A percentile compares a stretch with the other conserved stretches of the same genome.
phyloP scores from a whole-genome alignment of 192 early-diverging fungal genomes.

The Gaertneriomyces semiglobifer region DNA sequence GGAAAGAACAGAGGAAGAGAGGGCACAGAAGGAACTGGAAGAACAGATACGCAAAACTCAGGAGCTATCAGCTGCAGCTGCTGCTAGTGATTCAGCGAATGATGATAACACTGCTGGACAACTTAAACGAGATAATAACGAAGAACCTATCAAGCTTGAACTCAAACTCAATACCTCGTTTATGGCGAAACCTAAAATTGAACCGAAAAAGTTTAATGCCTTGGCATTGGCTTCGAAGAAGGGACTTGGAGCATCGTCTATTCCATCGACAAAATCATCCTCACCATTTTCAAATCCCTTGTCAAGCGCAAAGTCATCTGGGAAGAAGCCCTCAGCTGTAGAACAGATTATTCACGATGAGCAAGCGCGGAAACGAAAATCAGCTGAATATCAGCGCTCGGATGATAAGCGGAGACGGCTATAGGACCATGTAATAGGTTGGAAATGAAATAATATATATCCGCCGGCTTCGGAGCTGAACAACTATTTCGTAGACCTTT shows the following conservation, averaged over 20 bases:
- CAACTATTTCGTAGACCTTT: too few relatives aligned
- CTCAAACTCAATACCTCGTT: conserved; percentile 42
- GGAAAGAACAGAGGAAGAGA: conserved; percentile 83
- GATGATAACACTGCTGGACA: conserved; percentile 44
- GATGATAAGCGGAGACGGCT: conserved; percentile 10
- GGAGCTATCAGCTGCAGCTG: conserved; percentile 33
- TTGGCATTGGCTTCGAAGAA: conserved; percentile 9
- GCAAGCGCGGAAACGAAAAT: conserved; percentile 18
- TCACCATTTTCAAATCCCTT: conserved; percentile 23
- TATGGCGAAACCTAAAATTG: conserved; percentile 16
- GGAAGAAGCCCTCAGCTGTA: conserved; percentile 58
- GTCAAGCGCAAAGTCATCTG: conserved; percentile 21
- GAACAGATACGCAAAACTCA: conserved; percentile 82
- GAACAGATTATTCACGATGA: conserved; percentile 65
- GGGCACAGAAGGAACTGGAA: conserved; percentile 68
- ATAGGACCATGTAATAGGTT: too few relatives aligned
- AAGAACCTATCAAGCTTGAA: conserved; percentile 72
- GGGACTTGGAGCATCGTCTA: not conserved
- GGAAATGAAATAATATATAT: too few relatives aligned
- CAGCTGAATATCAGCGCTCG: not conserved
- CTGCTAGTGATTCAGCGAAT: not conserved
- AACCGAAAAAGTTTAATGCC: conserved; percentile 29
- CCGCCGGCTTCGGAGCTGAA: too few relatives aligned
- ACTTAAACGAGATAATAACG: conserved; percentile 59
- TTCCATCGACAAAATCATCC: not conserved